These are phyloP conservation scores for Metschnikowia dekortorum DNA, from an alignment of 805 yeast genomes.

Conservation along the genomic window DNA sequence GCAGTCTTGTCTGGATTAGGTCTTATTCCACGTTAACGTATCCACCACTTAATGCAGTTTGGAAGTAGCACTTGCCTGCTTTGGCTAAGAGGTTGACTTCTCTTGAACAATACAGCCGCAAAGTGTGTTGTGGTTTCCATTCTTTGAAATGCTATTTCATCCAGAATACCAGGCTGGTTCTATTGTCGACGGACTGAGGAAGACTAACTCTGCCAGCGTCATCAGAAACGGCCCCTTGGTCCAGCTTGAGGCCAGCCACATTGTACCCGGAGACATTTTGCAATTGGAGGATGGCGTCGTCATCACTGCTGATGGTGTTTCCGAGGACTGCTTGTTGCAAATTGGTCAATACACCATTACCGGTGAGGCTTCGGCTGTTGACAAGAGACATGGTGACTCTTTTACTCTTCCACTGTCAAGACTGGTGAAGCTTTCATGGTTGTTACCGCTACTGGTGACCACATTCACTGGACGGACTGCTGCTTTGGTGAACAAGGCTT, in stretches of 20 bases:
- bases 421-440: slow-evolving; percentile 94
- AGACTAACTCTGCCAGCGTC: slow-evolving; percentile 83
- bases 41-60: too few species aligned
- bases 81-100: too few species aligned
- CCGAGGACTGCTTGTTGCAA: slow-evolving; percentile 83
- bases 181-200: slow-evolving; percentile 93
- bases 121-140: slow-evolving; percentile 59
- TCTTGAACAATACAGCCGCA: too few species aligned
- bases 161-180: slow-evolving; percentile 98
- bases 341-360: slow-evolving; percentile 96
- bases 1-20: too few species aligned
- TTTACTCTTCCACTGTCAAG: slow-evolving; percentile 89
- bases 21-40: too few species aligned
- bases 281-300: slow-evolving; percentile 92
- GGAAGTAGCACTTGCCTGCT: too few species aligned
- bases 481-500: slow-evolving; percentile 90
- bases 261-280: slow-evolving; percentile 93
- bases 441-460: slow-evolving; percentile 93
- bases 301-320: slow-evolving; percentile 91
- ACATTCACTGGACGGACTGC: slow-evolving; percentile 98
- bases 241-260: slow-evolving; percentile 77
- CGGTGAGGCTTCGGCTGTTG: slow-evolving; percentile 95
- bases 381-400: slow-evolving; percentile 83
- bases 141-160: slow-evolving; percentile 83
- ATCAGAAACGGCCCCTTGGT: slow-evolving; percentile 74